phyloP scores from a whole-genome alignment of 352 stramenopile genomes.

The Blastocystis sp. region DNA sequence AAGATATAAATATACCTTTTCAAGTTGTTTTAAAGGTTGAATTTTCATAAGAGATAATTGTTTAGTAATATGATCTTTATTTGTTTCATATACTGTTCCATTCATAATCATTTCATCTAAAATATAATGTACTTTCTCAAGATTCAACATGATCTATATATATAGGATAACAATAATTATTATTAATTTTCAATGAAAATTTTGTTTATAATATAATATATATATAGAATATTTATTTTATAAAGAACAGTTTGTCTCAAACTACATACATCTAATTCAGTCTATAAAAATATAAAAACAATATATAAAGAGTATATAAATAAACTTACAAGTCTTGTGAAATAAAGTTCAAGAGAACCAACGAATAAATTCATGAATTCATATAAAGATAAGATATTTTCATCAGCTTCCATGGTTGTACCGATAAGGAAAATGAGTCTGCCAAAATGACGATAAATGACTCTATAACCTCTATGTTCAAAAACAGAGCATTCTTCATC shows the following conservation, averaged over 20 bases:
- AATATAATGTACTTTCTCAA: conserved; percentile 64
- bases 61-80: conserved; percentile 7
- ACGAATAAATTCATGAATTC: conserved; percentile 15
- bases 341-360: conserved; percentile 10
- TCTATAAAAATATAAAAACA: too few relatives aligned
- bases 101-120: conserved; percentile 30
- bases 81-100: conserved; percentile 20
- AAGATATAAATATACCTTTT: too few relatives aligned
- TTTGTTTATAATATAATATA: too few relatives aligned
- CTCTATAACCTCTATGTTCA: conserved; percentile 11
- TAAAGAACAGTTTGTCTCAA: too few relatives aligned
- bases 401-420: neutral
- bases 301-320: neutral
- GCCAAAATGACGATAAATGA: conserved; percentile 1
- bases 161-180: conserved; percentile 14
- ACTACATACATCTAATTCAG: conserved; percentile 18
- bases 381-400: conserved; percentile 10
- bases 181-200: too few relatives aligned
- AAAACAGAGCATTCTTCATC: conserved; percentile 29
- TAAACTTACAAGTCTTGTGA: conserved; percentile 8
- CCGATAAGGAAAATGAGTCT: conserved; percentile 20
- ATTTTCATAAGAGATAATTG: conserved; percentile 24
- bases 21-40: conserved; percentile 11
- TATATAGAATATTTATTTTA: too few relatives aligned
- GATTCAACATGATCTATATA: conserved; percentile 67